phyloP scores from a whole-genome alignment of 345 rosid species.

The Arabidopsis suecica region DNA sequence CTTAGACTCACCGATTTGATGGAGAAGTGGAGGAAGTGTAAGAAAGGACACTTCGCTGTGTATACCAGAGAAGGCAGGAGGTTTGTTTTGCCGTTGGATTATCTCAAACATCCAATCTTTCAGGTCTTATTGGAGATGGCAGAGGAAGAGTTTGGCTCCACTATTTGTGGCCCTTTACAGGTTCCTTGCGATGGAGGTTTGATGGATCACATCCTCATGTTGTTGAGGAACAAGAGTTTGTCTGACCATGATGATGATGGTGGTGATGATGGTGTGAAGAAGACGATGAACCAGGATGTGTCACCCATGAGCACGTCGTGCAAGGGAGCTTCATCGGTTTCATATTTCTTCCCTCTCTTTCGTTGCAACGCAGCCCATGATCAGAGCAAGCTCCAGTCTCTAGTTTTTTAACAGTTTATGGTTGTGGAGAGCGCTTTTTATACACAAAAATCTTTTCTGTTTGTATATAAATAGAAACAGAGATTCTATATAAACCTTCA shows the following conservation, averaged over 20 bases:
- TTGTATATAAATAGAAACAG: constrained; percentile 41
- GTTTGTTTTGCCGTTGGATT: constrained; percentile 53
- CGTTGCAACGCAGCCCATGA: constrained; percentile 41
- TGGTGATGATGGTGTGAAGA: constrained; percentile 36
- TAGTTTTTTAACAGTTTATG: constrained; percentile 40
- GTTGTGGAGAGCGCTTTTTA: constrained; percentile 29
- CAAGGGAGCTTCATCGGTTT: constrained; percentile 44
- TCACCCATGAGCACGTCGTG: constrained; percentile 43
- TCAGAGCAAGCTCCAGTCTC: constrained; percentile 42
- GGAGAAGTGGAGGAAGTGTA: constrained; percentile 54
- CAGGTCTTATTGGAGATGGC: constrained; percentile 61
- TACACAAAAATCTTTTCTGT: constrained; percentile 26
- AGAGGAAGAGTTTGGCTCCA: constrained; percentile 57
- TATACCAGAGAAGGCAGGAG: constrained; percentile 59
- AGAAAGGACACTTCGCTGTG: constrained; percentile 60
- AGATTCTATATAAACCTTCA: constrained; percentile 26
- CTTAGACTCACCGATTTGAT: constrained; percentile 46
- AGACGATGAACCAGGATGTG: constrained; percentile 26
- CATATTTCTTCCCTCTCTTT: constrained; percentile 47
- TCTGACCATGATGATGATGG: constrained; percentile 32
- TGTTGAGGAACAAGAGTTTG: constrained; percentile 48
- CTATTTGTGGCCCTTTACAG: constrained; percentile 53
- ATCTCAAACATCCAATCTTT: constrained; percentile 63
- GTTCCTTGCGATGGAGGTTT: constrained; percentile 62
- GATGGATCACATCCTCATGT: constrained; percentile 49